Evolutionary conservation across 176 grass and related monocot genomes (phyloP), one percentile per base, ranked within the genome.

Genomic region (Phyllostachys edulis): DNA sequence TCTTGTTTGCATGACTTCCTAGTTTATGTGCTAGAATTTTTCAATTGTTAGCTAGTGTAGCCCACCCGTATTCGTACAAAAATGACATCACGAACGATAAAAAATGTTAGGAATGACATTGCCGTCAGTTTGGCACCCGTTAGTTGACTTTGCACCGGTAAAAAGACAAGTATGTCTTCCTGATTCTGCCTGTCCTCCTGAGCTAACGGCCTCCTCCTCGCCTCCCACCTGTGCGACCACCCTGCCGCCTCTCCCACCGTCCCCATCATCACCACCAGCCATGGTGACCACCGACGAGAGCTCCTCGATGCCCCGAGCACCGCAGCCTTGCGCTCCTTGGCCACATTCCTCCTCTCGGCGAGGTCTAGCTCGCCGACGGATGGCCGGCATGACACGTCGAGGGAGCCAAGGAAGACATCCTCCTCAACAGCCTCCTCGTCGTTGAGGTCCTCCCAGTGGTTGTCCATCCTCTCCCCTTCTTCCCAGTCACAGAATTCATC

Each of bases 381-480:
- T 73, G 73, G 15, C 79, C 79, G n/a, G 36, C 63, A 63, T 42
- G 82, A 38, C 70, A 87, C 88, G 79, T 87, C 79, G 45, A 67
- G 21, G 10, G 87, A 84, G 56, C 45, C 32, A 6, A 56, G 34
- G 68, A 81, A 45, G 6, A 57, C 5, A 59, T 63, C 78, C 17
- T 51, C n/a, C 46, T 67, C 36, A 4, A 23, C 12, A 5, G 69
- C n/a, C 29, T 90, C 88, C 41, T 82, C 74, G 88, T 90, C 79
- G 88, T 90, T 90, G 47, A 90, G 84, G 79, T 90, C 79, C 67
- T 90, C 88, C 88, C 88, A 90, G 1, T 87, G 84, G 40, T 72
- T 83, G 47, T 90, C 88, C 88, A 90, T 90, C 88, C 80, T 51
- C 84, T 90, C 83, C 59, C 87, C 88, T 23, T 50, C 49, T 9